Base-by-base conservation (phyloP, 2,329 filamentous ascomycete genomes). In the Chrysoporthe deuterocubensis region DNA sequence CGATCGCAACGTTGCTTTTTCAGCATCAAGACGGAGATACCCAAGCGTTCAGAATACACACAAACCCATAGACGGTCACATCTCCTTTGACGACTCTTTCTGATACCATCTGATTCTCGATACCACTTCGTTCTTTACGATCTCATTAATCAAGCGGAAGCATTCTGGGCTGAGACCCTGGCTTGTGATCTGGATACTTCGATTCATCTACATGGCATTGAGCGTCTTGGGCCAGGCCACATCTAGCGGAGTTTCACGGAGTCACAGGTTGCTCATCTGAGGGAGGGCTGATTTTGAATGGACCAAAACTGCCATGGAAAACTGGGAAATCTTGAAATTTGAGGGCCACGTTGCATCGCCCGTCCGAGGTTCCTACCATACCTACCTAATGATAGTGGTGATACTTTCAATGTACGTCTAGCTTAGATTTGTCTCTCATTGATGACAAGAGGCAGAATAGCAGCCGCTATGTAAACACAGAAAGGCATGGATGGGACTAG, bases 11-110 rank as follows among this genome's bases (percentile, higher is more conserved):
- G 37, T 34, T 58, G 37, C 18, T n/a, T 21, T 65, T n/a, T 21
- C 62, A 59, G 62, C 54, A 65, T 59, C 62, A 48, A 34, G 52
- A 63, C 21, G 67, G 66, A 66, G 66, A 70, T 68, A 70, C 68
- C 66, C 64, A 43, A 52, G 48, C 56, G 34, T 67, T 63, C 44
- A 57, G 42, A 66, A 32, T 9, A 59, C 57, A 59, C 60, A 42
- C 48, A 54, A 59, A 26, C 26, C 56, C 43, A 34, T 52, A 57
- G 57, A 65, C 40, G 34, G 58, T 63, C 62, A 32, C 43, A 48
- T 26, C 42, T 62, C 52, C 34, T 34, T 59, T 40, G n/a, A 26
- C 40, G 42, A 54, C 21, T n/a, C 5, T 65, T 52, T 56, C 34
- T 16, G 52, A 43, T 32, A 62, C 34, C 54, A 37, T 18, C 32